Percentiles rank a stretch among this genome's conserved stretches.
phyloP scores from a whole-genome alignment of 1,139 yeast genomes.

The Scheffersomyces cryptocercus region DNA sequence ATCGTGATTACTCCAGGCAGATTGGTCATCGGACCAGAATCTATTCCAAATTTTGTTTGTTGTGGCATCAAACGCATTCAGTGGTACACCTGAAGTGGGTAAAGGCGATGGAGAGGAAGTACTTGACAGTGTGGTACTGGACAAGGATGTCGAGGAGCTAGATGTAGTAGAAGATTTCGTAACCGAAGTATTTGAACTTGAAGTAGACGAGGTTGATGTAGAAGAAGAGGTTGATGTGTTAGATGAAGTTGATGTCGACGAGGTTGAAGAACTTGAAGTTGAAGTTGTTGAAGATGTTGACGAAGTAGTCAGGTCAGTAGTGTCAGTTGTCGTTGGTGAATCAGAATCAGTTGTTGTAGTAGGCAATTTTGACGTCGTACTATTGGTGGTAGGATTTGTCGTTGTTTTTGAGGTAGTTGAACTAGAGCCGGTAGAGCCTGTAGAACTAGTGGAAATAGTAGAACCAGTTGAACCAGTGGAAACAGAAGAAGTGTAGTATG shows the following conservation, averaged over 20 bases:
- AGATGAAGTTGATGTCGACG: not conserved
- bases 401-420: not conserved
- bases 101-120: no score
- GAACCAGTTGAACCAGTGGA: no score
- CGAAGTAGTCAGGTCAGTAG: no score
- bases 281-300: no score
- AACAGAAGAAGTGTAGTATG: no score
- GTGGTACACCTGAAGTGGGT: constrained; percentile 4
- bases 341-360: no score
- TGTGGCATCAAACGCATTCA: constrained; percentile 10
- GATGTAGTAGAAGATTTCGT: not conserved
- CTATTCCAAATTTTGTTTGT: constrained; percentile 15
- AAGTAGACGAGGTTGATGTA: not conserved
- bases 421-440: not conserved
- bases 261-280: no score
- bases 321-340: no score
- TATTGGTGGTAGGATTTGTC: not conserved
- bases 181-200: not conserved
- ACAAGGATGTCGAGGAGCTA: not conserved
- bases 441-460: constrained; percentile 15
- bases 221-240: not conserved
- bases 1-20: constrained; percentile 19
- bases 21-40: constrained; percentile 16
- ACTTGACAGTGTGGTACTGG: not conserved
- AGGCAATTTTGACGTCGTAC: no score